A percentile compares a stretch with the other conserved stretches of the same genome.
Evolutionary conservation across 2,329 filamentous ascomycete genomes (phyloP).

Genomic region (Colletotrichum sp.): DNA sequence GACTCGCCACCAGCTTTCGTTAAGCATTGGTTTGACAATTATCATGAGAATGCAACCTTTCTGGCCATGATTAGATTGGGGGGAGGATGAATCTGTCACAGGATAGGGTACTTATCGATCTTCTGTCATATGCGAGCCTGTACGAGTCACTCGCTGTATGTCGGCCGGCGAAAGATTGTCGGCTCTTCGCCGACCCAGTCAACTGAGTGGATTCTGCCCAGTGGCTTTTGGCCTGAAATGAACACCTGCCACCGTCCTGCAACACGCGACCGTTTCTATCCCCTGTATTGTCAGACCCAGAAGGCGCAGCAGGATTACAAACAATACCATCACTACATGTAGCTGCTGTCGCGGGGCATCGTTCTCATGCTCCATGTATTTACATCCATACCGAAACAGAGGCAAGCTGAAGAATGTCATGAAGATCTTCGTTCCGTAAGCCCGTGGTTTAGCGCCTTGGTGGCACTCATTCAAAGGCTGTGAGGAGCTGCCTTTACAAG

Average conservation of each 20-base stretch:
- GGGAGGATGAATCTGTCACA: rapidly evolving
- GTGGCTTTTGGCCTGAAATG: neutral
- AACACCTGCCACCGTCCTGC: neutral
- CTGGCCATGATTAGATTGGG: neutral
- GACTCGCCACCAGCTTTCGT: neutral
- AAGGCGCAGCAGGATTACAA: neutral
- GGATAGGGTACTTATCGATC: rapidly evolving
- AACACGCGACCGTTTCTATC: neutral
- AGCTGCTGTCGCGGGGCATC: neutral
- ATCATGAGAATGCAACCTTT: neutral
- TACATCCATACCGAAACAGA: neutral
- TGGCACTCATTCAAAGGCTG: neutral
- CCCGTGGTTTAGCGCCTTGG: rapidly evolving
- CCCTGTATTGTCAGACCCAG: neutral
- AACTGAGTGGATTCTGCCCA: neutral
- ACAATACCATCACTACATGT: neutral
- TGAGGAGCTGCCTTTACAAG: neutral
- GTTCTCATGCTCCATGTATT: neutral
- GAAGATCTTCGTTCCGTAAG: neutral
- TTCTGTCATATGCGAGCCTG: neutral
- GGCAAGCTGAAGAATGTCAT: neutral
- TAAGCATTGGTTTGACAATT: neutral
- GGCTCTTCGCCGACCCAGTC: neutral
- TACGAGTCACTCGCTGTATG: neutral
- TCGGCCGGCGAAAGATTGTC: neutral